Base-by-base conservation (phyloP, 371 early-diverging fungal genomes). In the Mortierella sp. region DNA sequence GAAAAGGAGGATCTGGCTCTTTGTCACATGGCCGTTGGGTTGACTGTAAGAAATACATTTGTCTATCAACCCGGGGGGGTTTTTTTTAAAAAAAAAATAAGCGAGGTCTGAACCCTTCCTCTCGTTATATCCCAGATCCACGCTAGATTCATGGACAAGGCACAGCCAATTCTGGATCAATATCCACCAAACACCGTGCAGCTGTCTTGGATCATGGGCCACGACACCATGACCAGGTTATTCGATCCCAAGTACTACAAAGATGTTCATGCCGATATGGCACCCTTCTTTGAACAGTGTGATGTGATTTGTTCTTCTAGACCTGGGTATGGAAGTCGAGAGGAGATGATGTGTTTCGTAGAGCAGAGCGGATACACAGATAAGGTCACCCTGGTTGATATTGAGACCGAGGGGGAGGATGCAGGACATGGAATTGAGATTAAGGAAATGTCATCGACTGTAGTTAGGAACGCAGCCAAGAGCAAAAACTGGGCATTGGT, bases 221-320 rank as follows among this genome's bases (percentile, higher is more conserved):
- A 85, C 37, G 93, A 92, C 64, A 92, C 93, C 1, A 70, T 92
- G 66, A 81, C 74, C 6, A 85, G 93, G 9, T 77, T 92, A 18
- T 78, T 92, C 43, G 88, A 90, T 69, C 87, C 90, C n/a, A 88
- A 87, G 49, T 92, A 92, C 68, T 92, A 92, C 72, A 66, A 66
- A 3, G 73, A 75, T 18, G 64, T 73, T 0, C 61, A 87, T 5
- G 76, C 84, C 0, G 80, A 83, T 51, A 76, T 89, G 60, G 78
- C 72, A 0, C 88, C 90, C 0, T 89, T 90, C 72, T 89, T 90
- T 73, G 73, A 77, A n/a, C 64, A 74, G 1, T 83, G 83, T 40
- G 68, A 66, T 35, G 72, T 89, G 47, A 81, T 90, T 30, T 89
- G 89, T 59, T 88, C 89, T 1, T 86, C 89, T 37, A 76, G 91